phyloP scores from a whole-genome alignment of 768 basidiomycete species.

The Butyriboletus loyo region DNA sequence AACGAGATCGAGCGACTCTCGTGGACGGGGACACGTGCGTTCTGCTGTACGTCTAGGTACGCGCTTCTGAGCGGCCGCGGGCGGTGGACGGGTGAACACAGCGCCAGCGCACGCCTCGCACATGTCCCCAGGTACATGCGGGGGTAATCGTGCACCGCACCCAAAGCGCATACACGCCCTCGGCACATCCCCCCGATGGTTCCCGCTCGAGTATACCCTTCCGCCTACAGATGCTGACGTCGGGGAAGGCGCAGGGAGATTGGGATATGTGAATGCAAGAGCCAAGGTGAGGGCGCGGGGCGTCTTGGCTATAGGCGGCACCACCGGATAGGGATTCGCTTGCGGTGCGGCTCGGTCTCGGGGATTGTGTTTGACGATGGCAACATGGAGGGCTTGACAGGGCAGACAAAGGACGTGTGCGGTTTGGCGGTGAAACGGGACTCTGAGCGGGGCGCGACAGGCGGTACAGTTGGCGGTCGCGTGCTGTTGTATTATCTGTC shows the following conservation, averaged over 20 bases:
- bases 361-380: background rate
- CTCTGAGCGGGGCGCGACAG: constrained; percentile 7
- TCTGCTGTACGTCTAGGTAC: background rate
- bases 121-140: background rate
- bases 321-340: constrained; percentile 4
- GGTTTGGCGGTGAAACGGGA: background rate
- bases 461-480: background rate
- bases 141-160: constrained; percentile 10
- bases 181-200: background rate
- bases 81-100: constrained; percentile 1
- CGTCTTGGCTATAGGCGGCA: background rate
- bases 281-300: background rate
- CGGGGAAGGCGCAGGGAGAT: background rate
- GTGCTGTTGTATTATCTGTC: background rate
- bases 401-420: constrained; percentile 6
- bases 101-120: constrained; percentile 15
- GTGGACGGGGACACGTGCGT: background rate
- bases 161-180: constrained; percentile 20
- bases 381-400: constrained; percentile 6
- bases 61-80: background rate
- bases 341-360: background rate
- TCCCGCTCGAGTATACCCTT: background rate
- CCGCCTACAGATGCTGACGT: background rate
- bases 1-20: background rate
- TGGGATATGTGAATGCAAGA: background rate